Evolutionary conservation across 345 rosid species (phyloP).

Genomic region (Odontarrhena argentea): DNA sequence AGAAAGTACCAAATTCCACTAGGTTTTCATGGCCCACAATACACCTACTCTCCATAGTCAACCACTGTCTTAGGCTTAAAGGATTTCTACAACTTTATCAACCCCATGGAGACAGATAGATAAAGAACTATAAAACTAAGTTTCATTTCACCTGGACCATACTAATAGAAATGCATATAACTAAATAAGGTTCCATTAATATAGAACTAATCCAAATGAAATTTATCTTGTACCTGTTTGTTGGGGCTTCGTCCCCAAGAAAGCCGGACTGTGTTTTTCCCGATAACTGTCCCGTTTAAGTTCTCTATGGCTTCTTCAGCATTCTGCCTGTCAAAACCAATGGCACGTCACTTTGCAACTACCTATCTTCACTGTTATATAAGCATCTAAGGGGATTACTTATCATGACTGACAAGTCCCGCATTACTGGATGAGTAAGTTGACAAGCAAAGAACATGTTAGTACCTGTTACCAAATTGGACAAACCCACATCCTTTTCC

Average conservation of each 20-base stretch:
- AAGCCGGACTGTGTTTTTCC: conserved; percentile 84
- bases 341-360: conserved; percentile 15
- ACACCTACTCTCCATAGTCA: conserved; percentile 31
- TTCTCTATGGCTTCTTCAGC: conserved; percentile 76
- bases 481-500: conserved; percentile 93
- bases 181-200: conserved; percentile 2
- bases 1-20: conserved; percentile 16
- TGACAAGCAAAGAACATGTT: conserved; percentile 7
- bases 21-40: conserved; percentile 26
- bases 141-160: conserved; percentile 13
- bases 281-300: conserved; percentile 70
- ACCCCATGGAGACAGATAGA: neutral
- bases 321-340: conserved; percentile 54
- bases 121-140: neutral
- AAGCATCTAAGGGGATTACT: neutral
- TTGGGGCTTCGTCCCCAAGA: conserved; percentile 88
- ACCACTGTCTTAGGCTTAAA: conserved; percentile 26
- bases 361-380: conserved; percentile 8
- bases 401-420: conserved; percentile 16
- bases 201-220: conserved; percentile 1
- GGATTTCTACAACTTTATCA: conserved; percentile 11
- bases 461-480: conserved; percentile 73
- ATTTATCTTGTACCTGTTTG: conserved; percentile 59
- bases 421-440: neutral
- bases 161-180: conserved; percentile 4